These are phyloP conservation scores for Fusarium torulosum DNA, from an alignment of 2,329 filamentous ascomycete species.

Conservation along the genomic window DNA sequence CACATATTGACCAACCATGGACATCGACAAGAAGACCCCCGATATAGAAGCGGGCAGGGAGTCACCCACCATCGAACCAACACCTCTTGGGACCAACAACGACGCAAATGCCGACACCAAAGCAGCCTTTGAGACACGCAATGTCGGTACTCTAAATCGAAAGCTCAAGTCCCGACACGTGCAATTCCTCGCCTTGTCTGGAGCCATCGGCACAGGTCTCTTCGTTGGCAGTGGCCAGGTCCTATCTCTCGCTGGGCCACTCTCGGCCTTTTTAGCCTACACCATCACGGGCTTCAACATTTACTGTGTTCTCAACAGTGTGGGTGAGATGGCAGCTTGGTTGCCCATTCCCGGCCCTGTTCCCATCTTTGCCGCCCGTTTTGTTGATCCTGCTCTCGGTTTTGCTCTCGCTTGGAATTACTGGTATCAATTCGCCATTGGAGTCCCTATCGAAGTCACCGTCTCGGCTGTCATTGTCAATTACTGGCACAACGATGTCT, in stretches of 20 bases:
- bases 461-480: constrained; percentile 70
- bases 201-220: constrained; percentile 34
- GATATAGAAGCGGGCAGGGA: constrained; percentile 28
- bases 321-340: constrained; percentile 52
- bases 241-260: constrained; percentile 23
- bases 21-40: constrained; percentile 13
- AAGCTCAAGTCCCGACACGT: constrained; percentile 68
- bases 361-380: constrained; percentile 54
- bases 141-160: constrained; percentile 32
- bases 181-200: constrained; percentile 66
- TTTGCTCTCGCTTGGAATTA: constrained; percentile 66
- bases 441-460: constrained; percentile 69
- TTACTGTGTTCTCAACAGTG: constrained; percentile 41
- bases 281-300: constrained; percentile 29
- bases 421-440: constrained; percentile 71
- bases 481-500: constrained; percentile 65
- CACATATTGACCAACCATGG: constrained; percentile 7
- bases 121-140: constrained; percentile 24
- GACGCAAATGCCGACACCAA: constrained; percentile 14
- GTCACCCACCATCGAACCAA: constrained; percentile 26
- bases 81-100: constrained; percentile 14
- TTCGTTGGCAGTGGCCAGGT: constrained; percentile 30
- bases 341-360: constrained; percentile 4
- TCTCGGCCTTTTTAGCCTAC: constrained; percentile 28
- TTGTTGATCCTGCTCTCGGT: constrained; percentile 65